phyloP scores from a whole-genome alignment of 2,329 filamentous ascomycete species.

The Sphaerostilbella broomeana region DNA sequence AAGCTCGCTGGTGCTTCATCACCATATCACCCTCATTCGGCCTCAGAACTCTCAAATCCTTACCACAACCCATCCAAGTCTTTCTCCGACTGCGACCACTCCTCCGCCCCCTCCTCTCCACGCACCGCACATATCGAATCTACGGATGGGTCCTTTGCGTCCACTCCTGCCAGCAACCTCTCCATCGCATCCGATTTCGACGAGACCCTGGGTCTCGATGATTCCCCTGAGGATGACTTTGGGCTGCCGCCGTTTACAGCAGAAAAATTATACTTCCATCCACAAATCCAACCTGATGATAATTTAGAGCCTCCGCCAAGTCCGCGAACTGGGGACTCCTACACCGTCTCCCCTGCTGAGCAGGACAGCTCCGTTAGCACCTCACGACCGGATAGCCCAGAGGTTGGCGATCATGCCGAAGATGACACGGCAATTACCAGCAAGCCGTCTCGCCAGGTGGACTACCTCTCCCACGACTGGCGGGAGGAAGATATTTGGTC shows the following conservation, averaged over 20 bases:
- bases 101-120: slow-evolving; percentile 52
- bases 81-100: slow-evolving; percentile 42
- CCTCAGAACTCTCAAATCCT: slow-evolving; percentile 41
- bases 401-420: slow-evolving; percentile 55
- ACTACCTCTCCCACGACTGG: slow-evolving; percentile 91
- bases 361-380: slow-evolving; percentile 44
- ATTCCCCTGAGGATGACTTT: slow-evolving; percentile 40
- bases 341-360: slow-evolving; percentile 47
- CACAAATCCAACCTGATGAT: slow-evolving; percentile 28
- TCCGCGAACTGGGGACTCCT: slow-evolving; percentile 44
- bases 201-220: slow-evolving; percentile 38
- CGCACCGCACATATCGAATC: slow-evolving; percentile 45
- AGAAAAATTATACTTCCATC: slow-evolving; percentile 37
- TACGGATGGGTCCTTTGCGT: slow-evolving; percentile 52
- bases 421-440: slow-evolving; percentile 72
- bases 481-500: slow-evolving; percentile 95
- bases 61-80: slow-evolving; percentile 37
- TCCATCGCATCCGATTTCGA: slow-evolving; percentile 55
- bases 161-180: slow-evolving; percentile 57
- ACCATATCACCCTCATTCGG: slow-evolving; percentile 35
- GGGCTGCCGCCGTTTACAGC: slow-evolving; percentile 41
- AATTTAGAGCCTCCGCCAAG: slow-evolving; percentile 45
- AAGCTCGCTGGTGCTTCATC: slow-evolving; percentile 43
- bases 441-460: slow-evolving; percentile 81
- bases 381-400: slow-evolving; percentile 53